Conservation (phyloP, 805 yeast species). For the Peterozyma toletana region DNA sequence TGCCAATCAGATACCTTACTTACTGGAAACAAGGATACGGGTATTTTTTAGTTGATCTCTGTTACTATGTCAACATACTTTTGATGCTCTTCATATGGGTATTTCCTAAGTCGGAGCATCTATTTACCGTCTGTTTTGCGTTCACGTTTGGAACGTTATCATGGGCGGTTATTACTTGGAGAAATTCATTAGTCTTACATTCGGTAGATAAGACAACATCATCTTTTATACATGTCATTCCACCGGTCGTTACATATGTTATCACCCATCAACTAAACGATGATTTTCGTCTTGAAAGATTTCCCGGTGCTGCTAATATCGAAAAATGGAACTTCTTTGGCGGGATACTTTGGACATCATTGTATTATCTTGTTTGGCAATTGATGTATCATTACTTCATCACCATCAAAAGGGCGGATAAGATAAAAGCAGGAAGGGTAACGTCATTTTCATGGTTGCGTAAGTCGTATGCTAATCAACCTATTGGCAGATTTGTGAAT, state of each 20-base stretch:
- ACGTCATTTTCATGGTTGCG: slow-evolving; percentile 86
- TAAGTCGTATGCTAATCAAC: slow-evolving; percentile 55
- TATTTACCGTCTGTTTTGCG: slow-evolving; percentile 80
- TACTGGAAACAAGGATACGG: slow-evolving; percentile 77
- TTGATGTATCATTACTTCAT: slow-evolving; percentile 84
- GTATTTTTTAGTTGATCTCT: slow-evolving; percentile 85
- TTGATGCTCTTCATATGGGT: slow-evolving; percentile 73
- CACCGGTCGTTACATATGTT: slow-evolving; percentile 82
- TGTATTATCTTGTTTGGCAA: slow-evolving; percentile 88
- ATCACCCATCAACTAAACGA: slow-evolving; percentile 69
- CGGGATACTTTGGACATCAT: slow-evolving; percentile 72
- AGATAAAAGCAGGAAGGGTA: slow-evolving; percentile 78
- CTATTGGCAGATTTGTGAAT: slow-evolving; percentile 73
- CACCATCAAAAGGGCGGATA: slow-evolving; percentile 68
- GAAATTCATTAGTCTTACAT: slow-evolving; percentile 87
- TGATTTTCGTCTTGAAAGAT: slow-evolving; percentile 44
- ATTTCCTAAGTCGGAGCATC: slow-evolving; percentile 62
- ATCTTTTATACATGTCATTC: slow-evolving; percentile 84
- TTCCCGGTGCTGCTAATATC: slow-evolving; percentile 73
- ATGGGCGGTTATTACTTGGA: slow-evolving; percentile 94
- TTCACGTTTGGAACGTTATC: slow-evolving; percentile 84
- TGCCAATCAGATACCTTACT: slow-evolving; percentile 82
- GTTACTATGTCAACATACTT: slow-evolving; percentile 81
- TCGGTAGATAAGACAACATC: slow-evolving; percentile 89
- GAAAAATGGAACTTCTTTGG: slow-evolving; percentile 65